Evolutionary conservation across 1,284 basidiomycete species (phyloP), one percentile per base, ranked within the genome.

Genomic region (Malassezia nana): DNA sequence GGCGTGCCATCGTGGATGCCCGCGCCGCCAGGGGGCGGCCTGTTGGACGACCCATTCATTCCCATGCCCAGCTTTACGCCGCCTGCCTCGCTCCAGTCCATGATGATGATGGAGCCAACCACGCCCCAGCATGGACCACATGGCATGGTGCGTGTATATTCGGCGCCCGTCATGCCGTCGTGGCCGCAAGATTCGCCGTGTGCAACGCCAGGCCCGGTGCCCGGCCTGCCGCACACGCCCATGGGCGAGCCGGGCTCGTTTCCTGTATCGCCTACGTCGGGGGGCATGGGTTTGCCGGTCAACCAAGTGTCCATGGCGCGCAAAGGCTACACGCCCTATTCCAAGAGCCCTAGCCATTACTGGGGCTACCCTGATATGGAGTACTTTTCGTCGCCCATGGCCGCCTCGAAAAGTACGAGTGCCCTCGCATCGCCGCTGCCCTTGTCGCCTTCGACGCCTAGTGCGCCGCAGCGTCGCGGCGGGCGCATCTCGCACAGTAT

Each of bases 361-460:
- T 47, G 45, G 45, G 9, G 30, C 26, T 30, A 35, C 33, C 22
- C 31, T 2, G 52, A 55, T 4, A 44, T 44, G 25, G 52, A 55
- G 13, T 41, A 35, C 33, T 40, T 40, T 16, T 33, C 62, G 2
- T 61, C 62, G 8, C 41, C 40, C 33, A 62, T 66, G 60, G 43
- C 64, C n/a, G 55, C 55, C 15, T 63, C 63, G 20, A 65, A 62
- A 48, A 67, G 65, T 59, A 64, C 62, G 55, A 47, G 54, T 31
- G 54, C 59, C 15, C 42, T 67, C 6, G 49, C 56, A 8, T 69
- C 64, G 13, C 63, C 59, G 6, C 49, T 59, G 33, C 29, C 48
- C 9, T 41, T 60, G 33, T 59, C 62, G 2, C 64, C 60, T 18
- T 40, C 58, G 35, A 42, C 47, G 15, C 46, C 56, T 13, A 44